phyloP scores from a whole-genome alignment of 2,329 filamentous ascomycete species.

The Aspergillus sergii region DNA sequence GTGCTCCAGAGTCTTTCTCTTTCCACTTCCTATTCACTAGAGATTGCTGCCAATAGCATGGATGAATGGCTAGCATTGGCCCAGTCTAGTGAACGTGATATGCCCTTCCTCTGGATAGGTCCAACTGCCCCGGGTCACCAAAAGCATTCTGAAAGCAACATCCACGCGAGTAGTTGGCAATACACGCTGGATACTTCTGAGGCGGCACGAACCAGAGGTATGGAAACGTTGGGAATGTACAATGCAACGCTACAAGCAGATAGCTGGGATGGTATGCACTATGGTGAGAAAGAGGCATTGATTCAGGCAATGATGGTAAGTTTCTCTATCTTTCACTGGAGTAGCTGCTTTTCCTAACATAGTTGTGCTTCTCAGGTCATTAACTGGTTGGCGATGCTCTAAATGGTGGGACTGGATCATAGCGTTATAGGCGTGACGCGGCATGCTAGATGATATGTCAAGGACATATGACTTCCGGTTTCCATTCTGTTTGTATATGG shows the following conservation, averaged over 20 bases:
- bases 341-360: constrained; percentile 5
- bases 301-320: constrained; percentile 49
- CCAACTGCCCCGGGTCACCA: constrained; percentile 43
- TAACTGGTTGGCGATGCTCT: constrained; percentile 26
- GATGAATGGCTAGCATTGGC: constrained; percentile 45
- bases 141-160: constrained; percentile 30
- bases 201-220: constrained; percentile 36
- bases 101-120: constrained; percentile 48
- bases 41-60: constrained; percentile 36
- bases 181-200: constrained; percentile 39
- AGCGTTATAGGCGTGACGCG: neutral
- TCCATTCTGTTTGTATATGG: neutral
- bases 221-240: constrained; percentile 48
- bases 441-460: neutral
- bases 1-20: constrained; percentile 44
- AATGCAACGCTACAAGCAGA: constrained; percentile 47
- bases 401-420: neutral
- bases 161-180: constrained; percentile 42
- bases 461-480: neutral
- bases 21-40: constrained; percentile 32
- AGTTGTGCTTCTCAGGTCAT: constrained; percentile 19
- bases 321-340: constrained; percentile 5
- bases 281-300: constrained; percentile 44
- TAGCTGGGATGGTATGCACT: constrained; percentile 42
- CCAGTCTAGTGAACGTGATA: constrained; percentile 37